These are phyloP conservation scores for Cryomyces antarcticus DNA, from an alignment of 495 filamentous ascomycete genomes.

Conservation along the genomic window DNA sequence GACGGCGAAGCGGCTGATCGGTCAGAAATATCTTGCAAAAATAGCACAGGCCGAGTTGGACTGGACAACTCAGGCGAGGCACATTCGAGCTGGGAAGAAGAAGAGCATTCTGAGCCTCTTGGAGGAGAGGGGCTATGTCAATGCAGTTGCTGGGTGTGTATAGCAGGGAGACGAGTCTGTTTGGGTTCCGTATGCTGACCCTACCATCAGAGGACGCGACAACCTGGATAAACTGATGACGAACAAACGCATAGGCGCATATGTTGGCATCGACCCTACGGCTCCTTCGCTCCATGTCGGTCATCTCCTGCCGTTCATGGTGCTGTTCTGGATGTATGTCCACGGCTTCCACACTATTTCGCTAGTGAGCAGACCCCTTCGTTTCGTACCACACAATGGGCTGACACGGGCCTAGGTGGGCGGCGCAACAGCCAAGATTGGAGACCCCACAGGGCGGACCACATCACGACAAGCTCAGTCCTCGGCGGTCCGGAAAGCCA, in stretches of 20 bases:
- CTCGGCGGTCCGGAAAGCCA: slow-evolving; percentile 35
- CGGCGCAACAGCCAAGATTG: slow-evolving; percentile 66
- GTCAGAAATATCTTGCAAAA: neutral
- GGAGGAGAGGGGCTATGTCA: slow-evolving; percentile 60
- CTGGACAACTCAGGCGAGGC: neutral
- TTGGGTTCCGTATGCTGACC: neutral
- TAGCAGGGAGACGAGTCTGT: neutral
- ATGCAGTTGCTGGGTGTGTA: slow-evolving; percentile 66
- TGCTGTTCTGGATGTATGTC: slow-evolving; percentile 79
- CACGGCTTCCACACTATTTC: slow-evolving; percentile 57
- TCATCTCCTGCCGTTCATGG: slow-evolving; percentile 86
- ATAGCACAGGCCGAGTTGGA: neutral
- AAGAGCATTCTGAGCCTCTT: slow-evolving; percentile 47
- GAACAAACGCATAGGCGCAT: slow-evolving; percentile 50
- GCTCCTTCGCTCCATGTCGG: slow-evolving; percentile 81
- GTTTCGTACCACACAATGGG: neutral
- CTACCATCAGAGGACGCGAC: slow-evolving; percentile 30
- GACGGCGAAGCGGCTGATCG: slow-evolving; percentile 1
- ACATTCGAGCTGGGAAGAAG: slow-evolving; percentile 36
- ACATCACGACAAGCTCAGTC: slow-evolving; percentile 40
- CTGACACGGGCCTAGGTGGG: slow-evolving; percentile 34
- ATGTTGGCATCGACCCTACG: slow-evolving; percentile 84
- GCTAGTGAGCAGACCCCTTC: slow-evolving; percentile 27
- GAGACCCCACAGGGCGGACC: slow-evolving; percentile 67
- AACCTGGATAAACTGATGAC: slow-evolving; percentile 51